Evolutionary conservation across 2,329 filamentous ascomycete species (phyloP), one percentile per base, ranked within the genome.

Genomic region (Penicillium crustosum): DNA sequence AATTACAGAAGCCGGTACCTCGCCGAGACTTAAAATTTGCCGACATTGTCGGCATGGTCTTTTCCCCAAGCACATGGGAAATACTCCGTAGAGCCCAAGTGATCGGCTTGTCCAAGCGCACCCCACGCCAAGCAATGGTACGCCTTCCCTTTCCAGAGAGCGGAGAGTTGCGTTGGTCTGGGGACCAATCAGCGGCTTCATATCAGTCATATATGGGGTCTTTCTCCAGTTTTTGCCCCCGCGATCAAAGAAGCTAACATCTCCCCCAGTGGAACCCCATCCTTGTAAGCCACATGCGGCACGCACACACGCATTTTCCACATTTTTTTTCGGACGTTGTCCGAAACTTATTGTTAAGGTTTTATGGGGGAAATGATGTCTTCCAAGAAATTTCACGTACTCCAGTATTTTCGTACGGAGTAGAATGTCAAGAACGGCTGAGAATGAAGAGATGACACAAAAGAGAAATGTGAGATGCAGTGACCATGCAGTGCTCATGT

Each of bases 91-190:
- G 6, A 41, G 23, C 9, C 23, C 10, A 15, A 27, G 8, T 31
- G 19, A 36, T 53, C 54, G 33, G 43, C 42, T 12, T 23, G 17
- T 58, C 51, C 21, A 43, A 53, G 42, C 54, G 49, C 54, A 57
- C 36, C 51, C 55, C 55, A 55, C 51, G 55, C 55, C 55, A 58
- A 58, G 51, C 1, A 13, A 27, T 38, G 29, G 43, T 27, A 2
- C 21, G 35, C 25, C 31, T 43, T 42, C 17, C 55, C 49, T 21
- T 48, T 39, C 31, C 29, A 15, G 33, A 33, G 25, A 17, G 10
- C 10, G 6, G 31, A 15, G 13, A 54, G 41, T 42, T 38, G 12
- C 17, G 12, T 21, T 27, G n/a, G 5, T n/a, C 4, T 19, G 19
- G 8, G 10, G 10, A 27, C 55, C 55, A 58, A 58, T 49, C 21